Evolutionary conservation across 148 eudicot species (phyloP).

Genomic region (Chenopodium quinoa): DNA sequence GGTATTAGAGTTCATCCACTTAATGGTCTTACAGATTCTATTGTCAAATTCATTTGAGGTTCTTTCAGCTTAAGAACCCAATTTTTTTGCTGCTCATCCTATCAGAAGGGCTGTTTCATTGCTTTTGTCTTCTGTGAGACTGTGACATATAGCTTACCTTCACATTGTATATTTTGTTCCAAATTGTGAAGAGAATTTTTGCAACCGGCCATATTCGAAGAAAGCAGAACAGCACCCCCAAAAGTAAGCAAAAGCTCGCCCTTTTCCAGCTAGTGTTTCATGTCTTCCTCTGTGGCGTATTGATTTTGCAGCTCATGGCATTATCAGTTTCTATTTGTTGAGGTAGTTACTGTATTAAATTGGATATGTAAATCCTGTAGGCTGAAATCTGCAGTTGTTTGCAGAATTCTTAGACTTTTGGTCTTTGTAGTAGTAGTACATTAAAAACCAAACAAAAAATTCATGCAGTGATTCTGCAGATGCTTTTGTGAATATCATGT

Average conservation of each 20-base stretch:
- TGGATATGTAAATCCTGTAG: conserved; percentile 9
- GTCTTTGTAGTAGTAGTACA: conserved; percentile 7
- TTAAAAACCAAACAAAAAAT: neutral
- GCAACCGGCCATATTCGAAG: conserved; percentile 1
- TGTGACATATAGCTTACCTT: conserved; percentile 11
- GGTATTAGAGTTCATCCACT: conserved; percentile 5
- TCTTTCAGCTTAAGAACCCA: conserved; percentile 4
- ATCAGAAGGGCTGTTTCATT: neutral
- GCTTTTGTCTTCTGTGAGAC: conserved; percentile 1
- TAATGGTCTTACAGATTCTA: neutral
- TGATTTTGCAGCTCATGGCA: conserved; percentile 15
- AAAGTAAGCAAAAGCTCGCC: conserved; percentile 16
- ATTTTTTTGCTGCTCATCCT: conserved; percentile 1
- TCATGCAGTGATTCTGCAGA: conserved; percentile 5
- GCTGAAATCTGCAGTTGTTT: conserved; percentile 13
- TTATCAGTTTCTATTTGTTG: conserved; percentile 5
- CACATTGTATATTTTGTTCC: conserved; percentile 4
- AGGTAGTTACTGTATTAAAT: neutral
- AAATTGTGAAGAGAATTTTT: conserved; percentile 10
- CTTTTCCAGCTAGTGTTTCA: conserved; percentile 5
- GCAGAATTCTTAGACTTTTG: conserved; percentile 7
- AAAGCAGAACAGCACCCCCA: neutral
- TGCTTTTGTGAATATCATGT: conserved; percentile 1
- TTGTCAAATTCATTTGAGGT: conserved; percentile 14
- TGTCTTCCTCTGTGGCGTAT: neutral